Conservation (phyloP, 768 basidiomycete species). For the Boletus reticuloceps region DNA sequence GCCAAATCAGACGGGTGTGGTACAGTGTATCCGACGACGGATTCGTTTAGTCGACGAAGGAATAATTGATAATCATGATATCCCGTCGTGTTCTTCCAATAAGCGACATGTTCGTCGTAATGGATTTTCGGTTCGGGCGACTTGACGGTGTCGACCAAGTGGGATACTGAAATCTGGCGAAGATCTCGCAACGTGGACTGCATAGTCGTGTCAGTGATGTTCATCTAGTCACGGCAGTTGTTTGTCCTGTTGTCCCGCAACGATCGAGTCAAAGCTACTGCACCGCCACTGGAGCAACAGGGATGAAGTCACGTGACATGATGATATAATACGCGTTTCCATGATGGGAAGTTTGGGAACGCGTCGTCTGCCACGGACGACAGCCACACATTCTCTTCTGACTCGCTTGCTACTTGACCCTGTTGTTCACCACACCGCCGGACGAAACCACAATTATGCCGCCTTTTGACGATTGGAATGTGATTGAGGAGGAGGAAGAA, state of each 20-base stretch:
- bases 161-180: conserved; percentile 30
- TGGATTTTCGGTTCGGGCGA: conserved; percentile 57
- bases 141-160: conserved; percentile 9
- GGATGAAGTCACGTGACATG: conserved; percentile 15
- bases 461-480: conserved; percentile 79
- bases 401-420: not conserved
- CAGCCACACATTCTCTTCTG: too few species aligned
- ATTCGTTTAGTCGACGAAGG: conserved; percentile 70
- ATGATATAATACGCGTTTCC: conserved; percentile 28
- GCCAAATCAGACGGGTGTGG: conserved; percentile 31
- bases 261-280: too few species aligned
- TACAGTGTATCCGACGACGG: conserved; percentile 65
- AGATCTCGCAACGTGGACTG: conserved; percentile 23
- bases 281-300: not conserved
- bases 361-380: not conserved
- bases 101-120: conserved; percentile 66
- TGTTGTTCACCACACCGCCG: not conserved
- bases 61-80: conserved; percentile 76
- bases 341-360: not conserved
- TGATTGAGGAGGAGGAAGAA: conserved; percentile 76
- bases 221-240: not conserved
- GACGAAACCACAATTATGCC: conserved; percentile 41
- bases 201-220: conserved; percentile 10
- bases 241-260: not conserved
- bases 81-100: conserved; percentile 70